These are phyloP conservation scores for Emergomyces orientalis DNA, from an alignment of 2,329 filamentous ascomycete species.

Conservation along the genomic window DNA sequence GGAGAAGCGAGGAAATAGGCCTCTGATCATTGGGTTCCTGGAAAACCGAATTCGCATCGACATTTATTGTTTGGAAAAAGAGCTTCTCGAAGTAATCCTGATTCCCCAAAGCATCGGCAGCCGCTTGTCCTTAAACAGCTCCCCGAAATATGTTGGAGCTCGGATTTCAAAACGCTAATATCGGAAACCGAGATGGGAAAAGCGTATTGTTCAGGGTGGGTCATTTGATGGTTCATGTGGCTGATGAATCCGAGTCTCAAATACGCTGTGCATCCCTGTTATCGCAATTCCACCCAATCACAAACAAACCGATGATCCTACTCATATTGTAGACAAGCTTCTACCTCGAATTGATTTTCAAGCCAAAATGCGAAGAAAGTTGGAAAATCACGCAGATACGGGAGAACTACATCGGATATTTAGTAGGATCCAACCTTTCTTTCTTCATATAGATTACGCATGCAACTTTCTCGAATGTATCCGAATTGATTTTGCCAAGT, in stretches of 20 bases:
- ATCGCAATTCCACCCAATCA: not conserved
- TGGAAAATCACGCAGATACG: not conserved
- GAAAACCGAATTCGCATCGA: no score
- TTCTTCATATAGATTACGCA: not conserved
- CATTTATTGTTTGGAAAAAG: no score
- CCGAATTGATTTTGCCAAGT: not conserved
- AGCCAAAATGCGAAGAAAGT: not conserved
- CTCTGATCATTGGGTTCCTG: no score
- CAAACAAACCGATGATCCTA: not conserved
- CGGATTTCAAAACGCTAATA: not conserved
- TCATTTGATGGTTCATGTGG: not conserved
- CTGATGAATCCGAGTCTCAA: not conserved
- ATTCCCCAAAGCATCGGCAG: not conserved
- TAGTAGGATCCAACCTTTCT: not conserved
- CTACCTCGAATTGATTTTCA: not conserved
- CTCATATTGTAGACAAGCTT: not conserved
- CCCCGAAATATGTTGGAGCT: not conserved
- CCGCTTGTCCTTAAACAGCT: not conserved
- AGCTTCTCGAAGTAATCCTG: not conserved
- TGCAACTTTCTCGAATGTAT: not conserved
- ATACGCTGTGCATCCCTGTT: not conserved
- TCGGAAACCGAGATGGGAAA: constrained; percentile 1
- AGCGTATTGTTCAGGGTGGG: not conserved
- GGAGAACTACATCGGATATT: not conserved
- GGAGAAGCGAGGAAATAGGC: not conserved